Conservation (phyloP, 2,329 filamentous ascomycete species). For the Colletotrichum falcatum region DNA sequence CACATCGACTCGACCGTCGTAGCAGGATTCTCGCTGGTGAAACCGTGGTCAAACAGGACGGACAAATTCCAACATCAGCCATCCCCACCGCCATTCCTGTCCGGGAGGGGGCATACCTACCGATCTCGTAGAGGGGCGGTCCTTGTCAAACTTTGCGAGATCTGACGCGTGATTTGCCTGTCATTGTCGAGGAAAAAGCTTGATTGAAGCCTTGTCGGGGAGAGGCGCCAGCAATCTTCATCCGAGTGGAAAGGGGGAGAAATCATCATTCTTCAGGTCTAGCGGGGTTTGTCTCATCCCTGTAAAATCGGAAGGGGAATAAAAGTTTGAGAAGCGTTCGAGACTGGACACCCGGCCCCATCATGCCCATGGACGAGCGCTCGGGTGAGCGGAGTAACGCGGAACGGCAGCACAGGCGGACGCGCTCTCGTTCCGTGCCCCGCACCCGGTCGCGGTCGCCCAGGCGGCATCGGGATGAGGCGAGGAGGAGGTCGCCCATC, state of each 20-base stretch:
- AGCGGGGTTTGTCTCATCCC: not conserved
- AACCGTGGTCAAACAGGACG: conserved; percentile 37
- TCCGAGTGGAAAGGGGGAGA: too few species aligned
- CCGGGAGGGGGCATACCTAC: too few species aligned
- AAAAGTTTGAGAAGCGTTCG: not conserved
- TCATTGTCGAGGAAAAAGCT: not conserved
- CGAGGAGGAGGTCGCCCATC: conserved; percentile 32
- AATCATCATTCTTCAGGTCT: not conserved
- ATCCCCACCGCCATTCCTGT: not conserved
- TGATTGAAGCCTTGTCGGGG: not conserved
- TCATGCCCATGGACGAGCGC: conserved; percentile 9
- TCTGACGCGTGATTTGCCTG: not conserved
- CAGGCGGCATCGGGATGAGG: conserved; percentile 24
- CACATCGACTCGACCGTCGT: conserved; percentile 26
- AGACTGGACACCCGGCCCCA: not conserved
- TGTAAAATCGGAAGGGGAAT: not conserved
- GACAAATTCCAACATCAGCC: not conserved
- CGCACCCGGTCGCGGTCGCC: conserved; percentile 43
- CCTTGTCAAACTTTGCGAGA: conserved; percentile 1
- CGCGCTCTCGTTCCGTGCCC: conserved; percentile 41
- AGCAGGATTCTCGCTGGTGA: conserved; percentile 28
- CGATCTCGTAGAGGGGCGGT: not conserved
- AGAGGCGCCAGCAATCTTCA: not conserved
- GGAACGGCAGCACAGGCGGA: not conserved
- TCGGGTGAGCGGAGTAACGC: not conserved